These are phyloP conservation scores for Cryphonectria naterciae DNA, from an alignment of 2,329 filamentous ascomycete species.

Conservation along the genomic window DNA sequence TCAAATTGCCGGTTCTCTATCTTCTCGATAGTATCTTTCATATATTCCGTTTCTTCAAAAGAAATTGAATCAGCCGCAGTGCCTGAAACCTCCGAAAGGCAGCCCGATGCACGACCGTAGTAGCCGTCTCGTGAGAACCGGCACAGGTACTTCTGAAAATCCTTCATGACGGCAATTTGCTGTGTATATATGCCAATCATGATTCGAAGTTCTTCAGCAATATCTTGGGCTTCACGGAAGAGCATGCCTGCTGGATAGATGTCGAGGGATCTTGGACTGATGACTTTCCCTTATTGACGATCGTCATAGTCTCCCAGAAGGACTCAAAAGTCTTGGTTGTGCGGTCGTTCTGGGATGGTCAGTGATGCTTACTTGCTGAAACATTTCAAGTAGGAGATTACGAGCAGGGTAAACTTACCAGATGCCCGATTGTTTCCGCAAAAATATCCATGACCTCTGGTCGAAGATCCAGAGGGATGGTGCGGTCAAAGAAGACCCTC, in stretches of 20 bases:
- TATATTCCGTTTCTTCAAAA: constrained; percentile 15
- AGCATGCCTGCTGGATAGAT: constrained; percentile 20
- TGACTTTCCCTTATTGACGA: not conserved
- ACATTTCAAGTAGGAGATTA: not conserved
- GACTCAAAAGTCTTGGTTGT: not conserved
- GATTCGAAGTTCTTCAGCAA: constrained; percentile 21
- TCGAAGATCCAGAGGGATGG: constrained; percentile 15
- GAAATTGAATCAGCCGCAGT: not conserved
- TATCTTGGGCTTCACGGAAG: constrained; percentile 19
- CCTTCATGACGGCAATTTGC: constrained; percentile 17
- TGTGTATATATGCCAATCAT: constrained; percentile 22
- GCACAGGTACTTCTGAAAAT: constrained; percentile 10
- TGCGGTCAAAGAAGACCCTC: constrained; percentile 27
- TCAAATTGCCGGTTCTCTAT: constrained; percentile 12
- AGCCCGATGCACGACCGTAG: no score
- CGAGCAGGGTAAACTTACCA: not conserved
- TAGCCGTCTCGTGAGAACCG: not conserved
- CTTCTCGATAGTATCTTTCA: constrained; percentile 4
- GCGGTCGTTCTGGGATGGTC: not conserved
- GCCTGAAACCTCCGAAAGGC: not conserved
- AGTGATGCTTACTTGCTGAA: not conserved
- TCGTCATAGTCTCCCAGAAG: not conserved
- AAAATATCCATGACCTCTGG: constrained; percentile 27
- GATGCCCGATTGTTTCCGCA: constrained; percentile 1
- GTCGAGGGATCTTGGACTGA: not conserved